A percentile compares a stretch with the other conserved stretches of the same genome.
Evolutionary conservation across 208 protist species (phyloP).

Genomic region (Acanthamoeba lenticulata): DNA sequence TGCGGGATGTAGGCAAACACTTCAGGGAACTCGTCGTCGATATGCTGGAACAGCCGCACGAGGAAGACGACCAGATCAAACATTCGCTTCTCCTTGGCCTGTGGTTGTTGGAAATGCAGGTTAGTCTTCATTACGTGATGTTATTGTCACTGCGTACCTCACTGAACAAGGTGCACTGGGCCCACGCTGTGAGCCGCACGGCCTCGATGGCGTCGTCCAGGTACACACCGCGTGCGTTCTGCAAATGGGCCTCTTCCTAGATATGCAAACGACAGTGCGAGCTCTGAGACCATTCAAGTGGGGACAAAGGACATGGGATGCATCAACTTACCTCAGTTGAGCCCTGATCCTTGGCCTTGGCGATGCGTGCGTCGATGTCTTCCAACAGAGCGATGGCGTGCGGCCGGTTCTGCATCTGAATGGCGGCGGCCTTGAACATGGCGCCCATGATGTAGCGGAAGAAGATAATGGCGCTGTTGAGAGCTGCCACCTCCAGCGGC

Average conservation of each 20-base stretch:
- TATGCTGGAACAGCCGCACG: neutral
- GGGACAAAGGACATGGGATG: neutral
- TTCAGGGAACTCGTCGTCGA: neutral
- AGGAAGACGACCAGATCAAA: constrained; percentile 11
- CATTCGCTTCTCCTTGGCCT: constrained; percentile 23
- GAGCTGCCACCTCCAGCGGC: neutral
- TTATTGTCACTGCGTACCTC: neutral
- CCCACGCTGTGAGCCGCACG: neutral
- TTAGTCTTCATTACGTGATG: neutral
- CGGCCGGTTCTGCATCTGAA: neutral
- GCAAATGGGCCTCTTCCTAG: neutral
- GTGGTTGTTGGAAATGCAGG: neutral
- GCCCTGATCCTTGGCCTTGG: neutral
- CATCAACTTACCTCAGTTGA: neutral
- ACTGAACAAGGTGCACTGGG: neutral
- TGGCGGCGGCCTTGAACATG: constrained; percentile 31
- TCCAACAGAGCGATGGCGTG: constrained; percentile 5
- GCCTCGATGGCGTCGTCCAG: neutral
- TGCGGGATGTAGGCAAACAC: constrained; percentile 60
- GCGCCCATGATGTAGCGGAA: constrained; percentile 11
- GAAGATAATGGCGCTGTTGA: neutral
- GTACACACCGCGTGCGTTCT: neutral
- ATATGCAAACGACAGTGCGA: neutral
- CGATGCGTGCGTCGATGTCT: neutral
- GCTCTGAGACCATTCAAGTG: neutral